Base-by-base conservation (phyloP, 495 filamentous ascomycete genomes). In the Penicillium herquei region DNA sequence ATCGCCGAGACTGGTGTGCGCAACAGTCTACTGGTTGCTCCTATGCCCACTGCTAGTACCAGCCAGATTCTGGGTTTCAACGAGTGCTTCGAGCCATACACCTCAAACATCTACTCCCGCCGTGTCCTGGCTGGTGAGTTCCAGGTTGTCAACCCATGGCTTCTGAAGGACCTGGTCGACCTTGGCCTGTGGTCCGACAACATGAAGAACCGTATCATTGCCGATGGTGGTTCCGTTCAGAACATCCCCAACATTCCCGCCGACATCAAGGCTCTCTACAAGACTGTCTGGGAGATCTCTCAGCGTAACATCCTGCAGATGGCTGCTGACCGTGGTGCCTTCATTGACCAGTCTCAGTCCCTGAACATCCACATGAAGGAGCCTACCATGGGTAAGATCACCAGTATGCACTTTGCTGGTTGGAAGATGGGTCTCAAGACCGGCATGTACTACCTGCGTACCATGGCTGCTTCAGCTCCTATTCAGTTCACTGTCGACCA, bases 151-250 rank as follows among this genome's bases (percentile, higher is more conserved):
- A 98, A 98, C 81, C 94, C 94, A 30, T 98, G 95, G 95, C 78
- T 98, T 46, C 85, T 98, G 51, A 97, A 96, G 81, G 94, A 98
- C 65, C 84, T 98, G 13, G 94, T 98, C 54, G 94, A 98, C 63
- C 88, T 97, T 79, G 94, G 94, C 57, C 82, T 98, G 32, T 98
- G 94, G 94, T 96, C 92, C 35, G 94, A 98, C 75, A 92, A 91
- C 81, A 98, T 98, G 94, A 98, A 98, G 84, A 98, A 98, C 79
- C 91, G 94, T 61, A 98, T 98, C 80, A 98, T 98, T 64, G 87
- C 94, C 57, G 93, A 94, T 46, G 91, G 91, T 59, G 94, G 94
- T 49, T 96, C 91, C 7, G 92, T 98, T 57, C 94, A 98, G 75
- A 91, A 92, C 74, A 90, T 98, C 58, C 87, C 92, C 62, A 96